These are phyloP conservation scores for Erythrobasidium hasegawianum DNA, from an alignment of 1,284 basidiomycete genomes.

Conservation along the genomic window DNA sequence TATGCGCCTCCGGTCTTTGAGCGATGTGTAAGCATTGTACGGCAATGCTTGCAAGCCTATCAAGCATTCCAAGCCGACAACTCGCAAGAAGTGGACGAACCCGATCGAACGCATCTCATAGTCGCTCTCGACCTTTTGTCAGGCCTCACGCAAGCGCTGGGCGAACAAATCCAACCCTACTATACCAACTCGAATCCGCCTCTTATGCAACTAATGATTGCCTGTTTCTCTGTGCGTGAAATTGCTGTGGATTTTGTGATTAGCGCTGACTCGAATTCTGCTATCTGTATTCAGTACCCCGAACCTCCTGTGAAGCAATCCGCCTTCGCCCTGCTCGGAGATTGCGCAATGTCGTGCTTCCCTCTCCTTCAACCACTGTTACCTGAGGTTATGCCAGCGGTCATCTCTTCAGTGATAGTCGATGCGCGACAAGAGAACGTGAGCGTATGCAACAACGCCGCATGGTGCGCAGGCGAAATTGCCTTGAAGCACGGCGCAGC, in stretches of 20 bases:
- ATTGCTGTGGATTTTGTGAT: too few species aligned
- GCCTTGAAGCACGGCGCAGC: conserved; percentile 58
- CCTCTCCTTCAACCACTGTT: conserved; percentile 76
- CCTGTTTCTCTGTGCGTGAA: conserved; percentile 66
- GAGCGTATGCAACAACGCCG: conserved; percentile 98
- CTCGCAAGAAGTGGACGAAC: conserved; percentile 64
- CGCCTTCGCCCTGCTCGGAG: conserved; percentile 93
- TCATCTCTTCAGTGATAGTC: conserved; percentile 83
- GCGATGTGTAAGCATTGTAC: conserved; percentile 82
- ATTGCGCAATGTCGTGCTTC: conserved; percentile 95
- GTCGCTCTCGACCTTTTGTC: conserved; percentile 94
- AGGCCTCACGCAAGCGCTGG: conserved; percentile 90
- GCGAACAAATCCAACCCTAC: conserved; percentile 67
- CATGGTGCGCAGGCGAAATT: conserved; percentile 98
- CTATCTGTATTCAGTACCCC: too few species aligned
- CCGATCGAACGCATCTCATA: conserved; percentile 92
- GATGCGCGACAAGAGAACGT: conserved; percentile 88
- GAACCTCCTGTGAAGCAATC: conserved; percentile 94
- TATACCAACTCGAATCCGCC: conserved; percentile 63
- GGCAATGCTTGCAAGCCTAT: conserved; percentile 68
- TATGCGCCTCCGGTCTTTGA: conserved; percentile 91
- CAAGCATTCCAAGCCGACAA: conserved; percentile 51
- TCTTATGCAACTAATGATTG: conserved; percentile 70
- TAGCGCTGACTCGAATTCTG: too few species aligned
- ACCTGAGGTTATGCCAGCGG: conserved; percentile 80